These are phyloP conservation scores for Mycena sp. DNA, from an alignment of 1,284 basidiomycete species.

Conservation along the genomic window DNA sequence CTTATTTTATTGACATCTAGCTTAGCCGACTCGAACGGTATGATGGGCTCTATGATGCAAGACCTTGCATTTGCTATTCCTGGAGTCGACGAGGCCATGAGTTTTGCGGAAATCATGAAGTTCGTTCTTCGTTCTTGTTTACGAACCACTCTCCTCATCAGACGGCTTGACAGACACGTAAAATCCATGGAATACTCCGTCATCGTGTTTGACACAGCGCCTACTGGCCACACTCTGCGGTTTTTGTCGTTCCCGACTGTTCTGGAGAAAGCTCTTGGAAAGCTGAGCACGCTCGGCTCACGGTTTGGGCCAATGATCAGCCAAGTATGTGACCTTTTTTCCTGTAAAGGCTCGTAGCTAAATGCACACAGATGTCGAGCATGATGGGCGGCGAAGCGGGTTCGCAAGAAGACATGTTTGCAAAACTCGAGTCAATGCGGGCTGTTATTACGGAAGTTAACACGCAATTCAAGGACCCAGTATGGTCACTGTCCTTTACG, in stretches of 20 bases:
- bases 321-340: conserved; percentile 60
- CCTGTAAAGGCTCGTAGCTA: neutral
- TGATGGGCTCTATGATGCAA: conserved; percentile 99
- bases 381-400: conserved; percentile 93
- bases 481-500: conserved; percentile 52
- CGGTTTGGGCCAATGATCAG: conserved; percentile 98
- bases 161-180: conserved; percentile 76
- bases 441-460: conserved; percentile 98
- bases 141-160: conserved; percentile 12
- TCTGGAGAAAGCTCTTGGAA: conserved; percentile 96
- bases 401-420: conserved; percentile 97
- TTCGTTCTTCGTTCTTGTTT: conserved; percentile 47
- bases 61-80: conserved; percentile 99
- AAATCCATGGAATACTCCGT: conserved; percentile 99
- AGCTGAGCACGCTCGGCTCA: conserved; percentile 91
- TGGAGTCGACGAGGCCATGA: conserved; percentile 99
- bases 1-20: conserved; percentile 6
- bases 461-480: conserved; percentile 98
- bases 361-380: conserved; percentile 78
- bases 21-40: conserved; percentile 88
- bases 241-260: conserved; percentile 99
- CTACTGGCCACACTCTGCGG: conserved; percentile 97
- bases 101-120: conserved; percentile 99
- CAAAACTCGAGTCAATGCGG: conserved; percentile 97
- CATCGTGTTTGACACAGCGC: conserved; percentile 99